phyloP scores from a whole-genome alignment of 768 basidiomycete species.

The Tricholoma matsutake region DNA sequence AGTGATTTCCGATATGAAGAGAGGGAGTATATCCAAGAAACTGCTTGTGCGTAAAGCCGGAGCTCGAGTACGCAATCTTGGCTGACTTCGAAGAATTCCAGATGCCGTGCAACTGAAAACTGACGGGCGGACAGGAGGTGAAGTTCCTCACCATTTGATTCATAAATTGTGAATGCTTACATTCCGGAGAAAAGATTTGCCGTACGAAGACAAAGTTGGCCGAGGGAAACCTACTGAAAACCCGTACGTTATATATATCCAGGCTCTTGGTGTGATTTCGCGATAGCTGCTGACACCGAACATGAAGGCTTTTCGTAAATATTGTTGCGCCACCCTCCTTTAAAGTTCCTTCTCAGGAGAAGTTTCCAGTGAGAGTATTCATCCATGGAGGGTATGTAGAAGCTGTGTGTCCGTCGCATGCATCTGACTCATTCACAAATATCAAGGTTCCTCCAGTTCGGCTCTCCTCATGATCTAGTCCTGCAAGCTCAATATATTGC shows the following conservation, averaged over 20 bases:
- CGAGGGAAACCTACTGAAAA: conserved; percentile 71
- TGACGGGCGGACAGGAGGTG: conserved; percentile 61
- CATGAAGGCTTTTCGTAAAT: too few species aligned
- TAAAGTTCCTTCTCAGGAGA: conserved; percentile 31
- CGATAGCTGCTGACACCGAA: conserved; percentile 32
- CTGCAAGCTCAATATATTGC: conserved; percentile 67
- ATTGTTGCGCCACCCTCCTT: conserved; percentile 55
- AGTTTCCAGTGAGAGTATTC: conserved; percentile 68
- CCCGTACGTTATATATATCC: too few species aligned
- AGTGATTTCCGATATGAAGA: too few species aligned
- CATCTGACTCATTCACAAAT: neutral
- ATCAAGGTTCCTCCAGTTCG: conserved; percentile 71
- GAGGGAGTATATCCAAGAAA: conserved; percentile 55
- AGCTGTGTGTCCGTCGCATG: neutral
- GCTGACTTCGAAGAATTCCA: conserved; percentile 17
- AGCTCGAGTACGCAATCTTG: neutral
- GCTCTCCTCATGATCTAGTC: conserved; percentile 62
- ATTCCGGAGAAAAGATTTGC: conserved; percentile 54
- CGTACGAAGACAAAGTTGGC: too few species aligned
- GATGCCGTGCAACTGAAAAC: conserved; percentile 62
- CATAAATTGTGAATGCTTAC: too few species aligned
- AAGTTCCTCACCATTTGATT: conserved; percentile 34
- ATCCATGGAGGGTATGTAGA: conserved; percentile 67
- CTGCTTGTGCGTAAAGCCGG: conserved; percentile 44
- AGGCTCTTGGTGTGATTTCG: neutral